These are phyloP conservation scores for Euphorbia lathyris DNA, from an alignment of 345 rosid genomes.

Conservation along the genomic window DNA sequence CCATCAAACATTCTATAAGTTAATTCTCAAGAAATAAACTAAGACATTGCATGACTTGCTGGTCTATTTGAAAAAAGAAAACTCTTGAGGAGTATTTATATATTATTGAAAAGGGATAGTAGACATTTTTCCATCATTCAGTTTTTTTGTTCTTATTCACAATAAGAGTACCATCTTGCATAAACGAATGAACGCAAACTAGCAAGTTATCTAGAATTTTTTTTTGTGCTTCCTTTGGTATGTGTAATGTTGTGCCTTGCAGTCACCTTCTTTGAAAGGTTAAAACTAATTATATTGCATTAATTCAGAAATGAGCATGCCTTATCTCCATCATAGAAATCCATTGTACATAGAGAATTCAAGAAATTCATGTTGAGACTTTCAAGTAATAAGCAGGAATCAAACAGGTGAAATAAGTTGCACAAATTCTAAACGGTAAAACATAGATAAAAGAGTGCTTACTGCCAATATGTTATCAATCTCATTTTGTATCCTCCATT, in stretches of 20 bases:
- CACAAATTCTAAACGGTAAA: background rate
- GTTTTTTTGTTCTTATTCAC: background rate
- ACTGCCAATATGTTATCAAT: constrained; percentile 30
- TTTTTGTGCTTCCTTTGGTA: background rate
- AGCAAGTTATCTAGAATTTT: background rate
- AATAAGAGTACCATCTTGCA: background rate
- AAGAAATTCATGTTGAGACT: background rate
- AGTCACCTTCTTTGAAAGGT: background rate
- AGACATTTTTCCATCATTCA: background rate
- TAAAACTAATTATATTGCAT: background rate
- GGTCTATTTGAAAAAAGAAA: constrained; percentile 5
- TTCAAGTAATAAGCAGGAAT: background rate
- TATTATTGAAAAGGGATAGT: background rate
- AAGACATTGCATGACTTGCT: background rate
- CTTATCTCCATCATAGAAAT: background rate
- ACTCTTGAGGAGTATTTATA: background rate
- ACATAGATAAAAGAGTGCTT: background rate
- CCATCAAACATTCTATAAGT: background rate
- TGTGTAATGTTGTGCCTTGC: background rate
- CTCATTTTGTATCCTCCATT: constrained; percentile 30
- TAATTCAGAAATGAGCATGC: background rate
- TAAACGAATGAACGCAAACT: background rate
- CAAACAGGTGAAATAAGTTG: background rate
- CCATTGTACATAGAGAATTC: background rate
- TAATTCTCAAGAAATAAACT: background rate